Base-by-base conservation (phyloP, 2,329 filamentous ascomycete genomes). In the Cryphonectria japonica region DNA sequence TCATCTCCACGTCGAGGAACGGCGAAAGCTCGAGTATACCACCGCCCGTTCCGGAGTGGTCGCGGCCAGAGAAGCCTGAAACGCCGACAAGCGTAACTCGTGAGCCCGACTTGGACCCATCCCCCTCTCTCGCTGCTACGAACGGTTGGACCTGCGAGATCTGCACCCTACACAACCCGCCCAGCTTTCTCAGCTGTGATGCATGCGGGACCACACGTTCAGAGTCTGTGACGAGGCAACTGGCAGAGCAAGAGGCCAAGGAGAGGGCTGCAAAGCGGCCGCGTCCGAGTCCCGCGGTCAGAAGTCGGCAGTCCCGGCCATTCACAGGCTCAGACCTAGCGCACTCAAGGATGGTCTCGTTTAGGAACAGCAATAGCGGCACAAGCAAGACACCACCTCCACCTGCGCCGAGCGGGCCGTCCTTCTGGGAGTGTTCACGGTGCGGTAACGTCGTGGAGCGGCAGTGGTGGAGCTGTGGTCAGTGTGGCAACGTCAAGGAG, bases 161-260 rank as follows among this genome's bases (percentile, higher is more conserved):
- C 16, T 91, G 89, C 76, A 91, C 89, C 0, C 79, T 90, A 32
- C 82, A 85, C 69, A 91, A 91, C 74, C 84, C 85, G 1, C 71
- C 78, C 11, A 79, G 74, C n/a, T 87, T 81, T 73, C 79, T 87
- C 37, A 84, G 80, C 74, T 91, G 89, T 75, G 87, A 88, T 73
- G 88, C 86, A 6, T 91, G 89, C 74, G 84, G 83, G 13, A 78
- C 77, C 13, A 82, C 86, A 76, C 80, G 84, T 68, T 77, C 78
- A 14, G 77, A 76, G 32, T 75, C 78, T n/a, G 75, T 76, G 29
- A 62, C 71, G 34, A 64, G 59, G 60, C 71, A 67, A 59, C 52
- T 69, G 46, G 32, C 73, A 37, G 61, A 69, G 19, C 60, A 63
- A 16, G 75, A 75, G 37, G 61, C 71, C 54, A 72, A 70, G 7